Conservation (phyloP, 192 early-diverging fungal species). For the Gigaspora rosea region DNA sequence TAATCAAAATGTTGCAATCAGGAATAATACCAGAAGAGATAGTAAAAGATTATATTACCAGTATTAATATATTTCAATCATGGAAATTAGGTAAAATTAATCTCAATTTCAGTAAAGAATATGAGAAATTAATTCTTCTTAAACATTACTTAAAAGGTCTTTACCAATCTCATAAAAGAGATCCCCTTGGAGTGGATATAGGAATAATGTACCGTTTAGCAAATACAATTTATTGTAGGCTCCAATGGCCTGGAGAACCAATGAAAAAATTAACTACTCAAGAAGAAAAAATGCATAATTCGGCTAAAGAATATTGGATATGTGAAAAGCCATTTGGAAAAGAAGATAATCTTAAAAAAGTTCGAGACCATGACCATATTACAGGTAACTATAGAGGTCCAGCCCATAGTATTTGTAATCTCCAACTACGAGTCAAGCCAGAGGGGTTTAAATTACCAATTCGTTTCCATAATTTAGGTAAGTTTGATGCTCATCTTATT, state of each 20-base stretch:
- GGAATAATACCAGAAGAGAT: slow-evolving; percentile 7
- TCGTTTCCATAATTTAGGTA: too few relatives aligned
- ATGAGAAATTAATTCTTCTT: slow-evolving; percentile 4
- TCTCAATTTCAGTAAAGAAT: slow-evolving; percentile 10
- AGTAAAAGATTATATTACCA: background rate
- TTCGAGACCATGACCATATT: background rate
- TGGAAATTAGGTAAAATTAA: slow-evolving; percentile 2
- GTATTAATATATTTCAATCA: slow-evolving; percentile 9
- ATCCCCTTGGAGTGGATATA: slow-evolving; percentile 8
- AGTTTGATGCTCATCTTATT: too few relatives aligned
- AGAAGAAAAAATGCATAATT: too few relatives aligned
- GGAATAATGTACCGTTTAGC: background rate
- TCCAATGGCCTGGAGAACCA: too few relatives aligned
- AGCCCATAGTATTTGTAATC: too few relatives aligned
- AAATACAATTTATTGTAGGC: too few relatives aligned
- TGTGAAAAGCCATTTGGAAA: background rate
- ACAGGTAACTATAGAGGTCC: too few relatives aligned
- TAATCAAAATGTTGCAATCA: slow-evolving; percentile 9
- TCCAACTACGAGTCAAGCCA: too few relatives aligned
- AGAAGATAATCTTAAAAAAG: background rate
- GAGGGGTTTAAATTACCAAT: too few relatives aligned
- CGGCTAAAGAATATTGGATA: too few relatives aligned
- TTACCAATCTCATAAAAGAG: slow-evolving; percentile 8
- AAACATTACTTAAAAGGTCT: slow-evolving; percentile 21
- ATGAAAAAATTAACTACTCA: too few relatives aligned